A percentile compares a stretch with the other conserved stretches of the same genome.
These are phyloP conservation scores for Hymenotorrendiella dingleyae DNA, from an alignment of 2,329 filamentous ascomycete species.

Conservation along the genomic window DNA sequence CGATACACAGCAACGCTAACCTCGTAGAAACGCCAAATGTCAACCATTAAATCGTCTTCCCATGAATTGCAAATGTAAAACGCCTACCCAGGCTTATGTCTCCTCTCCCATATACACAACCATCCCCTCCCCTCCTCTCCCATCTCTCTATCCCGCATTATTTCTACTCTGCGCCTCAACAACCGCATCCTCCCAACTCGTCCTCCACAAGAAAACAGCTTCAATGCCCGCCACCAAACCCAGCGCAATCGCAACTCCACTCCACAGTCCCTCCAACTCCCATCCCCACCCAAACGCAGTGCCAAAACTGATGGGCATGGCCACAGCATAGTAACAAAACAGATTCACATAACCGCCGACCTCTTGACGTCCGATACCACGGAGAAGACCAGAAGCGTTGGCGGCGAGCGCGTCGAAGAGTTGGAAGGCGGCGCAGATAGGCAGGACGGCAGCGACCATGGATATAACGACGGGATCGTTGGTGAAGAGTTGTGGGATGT, in stretches of 20 bases:
- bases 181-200: conserved; percentile 53
- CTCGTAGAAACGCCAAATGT: too few relatives aligned
- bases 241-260: conserved; percentile 61
- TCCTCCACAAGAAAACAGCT: conserved; percentile 47
- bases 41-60: too few relatives aligned
- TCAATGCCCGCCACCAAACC: conserved; percentile 50
- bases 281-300: conserved; percentile 71
- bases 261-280: conserved; percentile 78
- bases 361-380: conserved; percentile 82
- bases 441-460: conserved; percentile 64
- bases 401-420: conserved; percentile 78
- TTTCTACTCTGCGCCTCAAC: conserved; percentile 55
- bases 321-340: conserved; percentile 79
- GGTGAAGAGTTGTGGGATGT: conserved; percentile 76
- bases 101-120: neutral
- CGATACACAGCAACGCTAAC: too few relatives aligned
- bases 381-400: conserved; percentile 75
- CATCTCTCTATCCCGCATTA: conserved; percentile 27
- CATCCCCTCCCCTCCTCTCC: neutral
- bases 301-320: conserved; percentile 75
- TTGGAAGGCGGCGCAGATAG: conserved; percentile 82
- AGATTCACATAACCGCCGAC: conserved; percentile 87
- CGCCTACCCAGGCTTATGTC: too few relatives aligned
- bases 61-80: too few relatives aligned
- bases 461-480: conserved; percentile 62